Base-by-base conservation (phyloP, 1,284 basidiomycete species). In the Naganishia sp. region DNA sequence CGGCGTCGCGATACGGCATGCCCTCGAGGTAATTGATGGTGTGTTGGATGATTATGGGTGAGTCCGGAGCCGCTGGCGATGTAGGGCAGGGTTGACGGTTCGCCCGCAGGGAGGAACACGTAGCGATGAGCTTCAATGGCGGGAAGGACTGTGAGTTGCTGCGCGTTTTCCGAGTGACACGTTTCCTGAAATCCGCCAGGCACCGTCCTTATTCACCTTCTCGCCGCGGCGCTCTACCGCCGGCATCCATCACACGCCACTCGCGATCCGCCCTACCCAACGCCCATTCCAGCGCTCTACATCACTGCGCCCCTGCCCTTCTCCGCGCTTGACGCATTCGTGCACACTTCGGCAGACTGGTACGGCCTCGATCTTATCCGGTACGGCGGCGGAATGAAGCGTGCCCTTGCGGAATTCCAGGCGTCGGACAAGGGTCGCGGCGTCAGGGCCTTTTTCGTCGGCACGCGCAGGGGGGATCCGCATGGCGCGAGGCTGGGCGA, bases 71-170 rank as follows among this genome's bases (percentile, higher is more conserved):
- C 48, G 43, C 33, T 56, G 18, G 18, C 7, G 56, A 25, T 42
- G 55, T 13, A 31, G n/a, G 25, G 45, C 16, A 18, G 23, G 42
- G 28, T 28, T 60, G 42, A 49, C 43, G 11, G 43, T 48, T 52
- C 68, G 31, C 28, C 45, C 55, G 45, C 18, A 87, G 90, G 44
- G 83, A 85, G 74, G 84, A 88, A 48, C 82, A 83, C 61, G 80
- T 92, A 16, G 89, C 90, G 6, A 83, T 99, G 61, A 96, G 92
- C 78, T 99, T 97, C 82, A 99, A 99, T 72, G 95, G 95, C 15
- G 95, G 95, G 52, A 99, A 99, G 78, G 95, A 99, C 76, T 98
- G 94, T 94, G 72, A 73, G 90, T 82, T n/a, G 66, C n/a, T n/a
- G 28, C 31, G n/a, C 31, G n/a, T 45, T 21, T 45, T 53, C 31